Base-by-base conservation (phyloP, 805 yeast genomes). In the Candida golubevii region DNA sequence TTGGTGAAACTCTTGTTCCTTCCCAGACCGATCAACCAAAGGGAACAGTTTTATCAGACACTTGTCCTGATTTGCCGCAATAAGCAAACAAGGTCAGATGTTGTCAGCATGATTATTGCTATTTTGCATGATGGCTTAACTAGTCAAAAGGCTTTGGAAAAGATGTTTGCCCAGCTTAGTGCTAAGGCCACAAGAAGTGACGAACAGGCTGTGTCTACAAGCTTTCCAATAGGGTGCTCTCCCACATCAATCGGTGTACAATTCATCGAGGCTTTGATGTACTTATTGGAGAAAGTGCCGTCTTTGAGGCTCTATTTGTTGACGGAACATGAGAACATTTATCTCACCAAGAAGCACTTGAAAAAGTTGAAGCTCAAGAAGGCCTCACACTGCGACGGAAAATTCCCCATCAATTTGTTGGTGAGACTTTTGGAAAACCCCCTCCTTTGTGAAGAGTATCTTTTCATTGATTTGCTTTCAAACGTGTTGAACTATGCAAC, bases 401-500 rank as follows among this genome's bases (percentile, higher is more conserved):
- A 75, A 56, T 88, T 76, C 62, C 95, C 97, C 1, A 74, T 90
- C 50, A 89, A 88, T 57, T 66, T 79, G 40, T 66, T 90, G 27
- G 67, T 90, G 27, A 67, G 69, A 7, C 61, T 90, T 13, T 66
- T 90, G 45, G 84, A 82, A 34, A 78, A 80, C 43, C 73, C 75
- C 7, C 59, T 82, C n/a, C 77, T 88, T 41, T 77, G 78, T 23
- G 85, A 84, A 42, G 95, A 86, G 58, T 79, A 84, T 6, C 78
- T 80, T 6, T 69, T 88, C 50, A 78, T 90, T 82, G 96, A 89
- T 58, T 62, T 82, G 18, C 63, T 89, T 26, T 84, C 96, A 0
- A 72, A 85, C 46, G 79, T 88, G 13, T 69, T 89, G 29, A 93
- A 86, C 56, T 77, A 83, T 38, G 80, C 90, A 4, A 85, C 96